Percentiles rank a stretch among this genome's conserved stretches.
These are phyloP conservation scores for Syzygium oleosum DNA, from an alignment of 345 rosid genomes.

Conservation along the genomic window DNA sequence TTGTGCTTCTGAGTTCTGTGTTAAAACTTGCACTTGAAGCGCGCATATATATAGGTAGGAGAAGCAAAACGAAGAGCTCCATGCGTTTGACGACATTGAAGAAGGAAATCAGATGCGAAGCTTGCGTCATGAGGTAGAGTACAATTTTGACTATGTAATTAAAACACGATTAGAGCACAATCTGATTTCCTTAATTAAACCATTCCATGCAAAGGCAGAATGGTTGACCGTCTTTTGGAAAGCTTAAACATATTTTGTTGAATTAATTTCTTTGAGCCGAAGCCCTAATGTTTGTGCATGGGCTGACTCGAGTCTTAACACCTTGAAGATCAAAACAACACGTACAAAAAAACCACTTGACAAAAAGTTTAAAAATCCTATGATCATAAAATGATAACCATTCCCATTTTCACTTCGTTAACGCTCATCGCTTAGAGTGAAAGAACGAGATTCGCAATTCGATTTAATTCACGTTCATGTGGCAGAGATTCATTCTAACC, in stretches of 20 bases:
- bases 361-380: not conserved
- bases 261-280: not conserved
- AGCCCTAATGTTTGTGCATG: not conserved
- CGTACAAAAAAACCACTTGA: not conserved
- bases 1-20: not conserved
- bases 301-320: not conserved
- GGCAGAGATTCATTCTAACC: no score
- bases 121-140: not conserved
- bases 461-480: no score
- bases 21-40: not conserved
- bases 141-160: not conserved
- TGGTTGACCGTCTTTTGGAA: not conserved
- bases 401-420: no score
- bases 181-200: not conserved
- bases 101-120: not conserved
- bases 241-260: not conserved
- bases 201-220: not conserved
- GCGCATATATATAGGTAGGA: not conserved
- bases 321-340: not conserved
- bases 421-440: no score
- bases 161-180: not conserved
- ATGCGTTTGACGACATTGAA: not conserved
- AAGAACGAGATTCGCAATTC: no score
- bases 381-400: not conserved
- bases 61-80: not conserved